phyloP scores from a whole-genome alignment of 2,329 filamentous ascomycete genomes.

The Cladosporium sp. region DNA sequence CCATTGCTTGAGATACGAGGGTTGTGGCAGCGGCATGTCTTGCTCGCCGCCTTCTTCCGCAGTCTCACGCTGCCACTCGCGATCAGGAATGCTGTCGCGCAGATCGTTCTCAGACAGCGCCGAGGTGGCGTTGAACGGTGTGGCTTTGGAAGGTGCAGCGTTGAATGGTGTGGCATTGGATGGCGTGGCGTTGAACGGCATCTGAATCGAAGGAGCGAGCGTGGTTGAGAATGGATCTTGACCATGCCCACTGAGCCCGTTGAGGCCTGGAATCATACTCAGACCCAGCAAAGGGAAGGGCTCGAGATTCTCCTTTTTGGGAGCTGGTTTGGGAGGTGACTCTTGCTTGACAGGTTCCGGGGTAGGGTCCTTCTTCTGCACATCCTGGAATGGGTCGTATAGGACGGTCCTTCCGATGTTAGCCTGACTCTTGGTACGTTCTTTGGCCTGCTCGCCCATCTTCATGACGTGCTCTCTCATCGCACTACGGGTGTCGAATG shows the following conservation, averaged over 20 bases:
- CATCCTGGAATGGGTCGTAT: conserved; percentile 33
- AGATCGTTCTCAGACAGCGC: not conserved
- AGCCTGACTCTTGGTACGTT: conserved; percentile 29
- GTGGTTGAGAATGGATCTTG: conserved; percentile 6
- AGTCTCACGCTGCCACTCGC: not conserved
- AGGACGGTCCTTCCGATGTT: conserved; percentile 33
- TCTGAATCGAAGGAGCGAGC: not conserved
- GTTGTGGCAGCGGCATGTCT: not conserved
- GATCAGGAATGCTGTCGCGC: conserved; percentile 14
- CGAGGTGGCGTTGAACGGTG: too few relatives aligned
- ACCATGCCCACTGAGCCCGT: not conserved
- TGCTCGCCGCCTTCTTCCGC: not conserved
- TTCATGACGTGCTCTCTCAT: conserved; percentile 17
- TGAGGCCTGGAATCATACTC: not conserved
- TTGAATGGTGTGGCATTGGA: too few relatives aligned
- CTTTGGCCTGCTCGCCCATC: conserved; percentile 25
- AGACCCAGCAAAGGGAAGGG: not conserved
- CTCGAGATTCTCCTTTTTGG: not conserved
- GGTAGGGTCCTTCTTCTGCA: not conserved
- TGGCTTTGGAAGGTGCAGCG: too few relatives aligned
- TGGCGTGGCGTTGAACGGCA: not conserved
- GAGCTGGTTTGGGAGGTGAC: not conserved
- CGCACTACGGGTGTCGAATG: conserved; percentile 10
- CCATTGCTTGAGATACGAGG: conserved; percentile 1
- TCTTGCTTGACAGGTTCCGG: not conserved